Conservation (phyloP, 768 basidiomycete genomes). For the Amanita exitialis region DNA sequence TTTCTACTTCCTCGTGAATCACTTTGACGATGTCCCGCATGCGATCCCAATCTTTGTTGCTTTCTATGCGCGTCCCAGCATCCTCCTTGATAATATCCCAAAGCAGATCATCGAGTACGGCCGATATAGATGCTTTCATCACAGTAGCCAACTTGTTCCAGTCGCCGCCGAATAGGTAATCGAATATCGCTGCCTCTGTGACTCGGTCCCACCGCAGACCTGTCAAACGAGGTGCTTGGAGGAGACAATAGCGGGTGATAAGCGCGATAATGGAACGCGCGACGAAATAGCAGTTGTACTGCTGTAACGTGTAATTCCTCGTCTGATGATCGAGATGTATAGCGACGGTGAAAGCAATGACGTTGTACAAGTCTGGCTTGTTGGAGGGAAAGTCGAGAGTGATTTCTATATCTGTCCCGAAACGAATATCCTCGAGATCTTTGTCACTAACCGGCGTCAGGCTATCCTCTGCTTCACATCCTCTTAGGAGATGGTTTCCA, state of each 20-base stretch:
- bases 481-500: background rate
- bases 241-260: background rate
- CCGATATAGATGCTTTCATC: background rate
- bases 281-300: conserved; percentile 2
- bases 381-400: no score
- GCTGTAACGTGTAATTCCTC: background rate
- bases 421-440: no score
- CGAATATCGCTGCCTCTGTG: background rate
- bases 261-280: conserved; percentile 1
- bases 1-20: background rate
- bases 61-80: background rate
- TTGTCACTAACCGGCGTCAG: no score
- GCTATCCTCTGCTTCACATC: background rate
- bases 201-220: background rate
- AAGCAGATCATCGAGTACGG: background rate
- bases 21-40: background rate
- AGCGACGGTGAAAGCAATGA: background rate
- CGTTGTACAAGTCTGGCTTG: no score
- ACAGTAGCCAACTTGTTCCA: background rate
- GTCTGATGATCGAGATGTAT: background rate
- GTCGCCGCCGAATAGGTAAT: background rate
- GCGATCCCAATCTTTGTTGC: background rate
- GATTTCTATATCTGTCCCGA: no score
- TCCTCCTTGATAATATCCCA: background rate
- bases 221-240: background rate